Percentiles rank a stretch among this genome's conserved stretches.
Conservation (phyloP, 164 flowering plant genomes). For the Nymphaea colorata region DNA sequence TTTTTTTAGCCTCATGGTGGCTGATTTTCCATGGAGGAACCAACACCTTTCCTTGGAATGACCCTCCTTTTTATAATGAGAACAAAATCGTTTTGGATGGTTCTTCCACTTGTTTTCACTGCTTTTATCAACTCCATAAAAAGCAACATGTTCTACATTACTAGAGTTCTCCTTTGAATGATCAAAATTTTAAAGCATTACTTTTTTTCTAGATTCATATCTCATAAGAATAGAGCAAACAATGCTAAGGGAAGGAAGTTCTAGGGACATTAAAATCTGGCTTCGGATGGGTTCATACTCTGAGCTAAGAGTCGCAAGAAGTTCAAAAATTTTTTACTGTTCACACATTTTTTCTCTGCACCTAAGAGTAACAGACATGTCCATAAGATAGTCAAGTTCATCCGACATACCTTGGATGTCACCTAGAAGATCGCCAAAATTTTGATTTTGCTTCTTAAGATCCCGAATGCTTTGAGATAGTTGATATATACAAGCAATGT, state of each 20-base stretch:
- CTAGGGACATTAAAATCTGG: not conserved
- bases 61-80: not conserved
- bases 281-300: not conserved
- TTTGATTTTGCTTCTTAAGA: too few species aligned
- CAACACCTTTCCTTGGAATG: not conserved
- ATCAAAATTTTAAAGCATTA: not conserved
- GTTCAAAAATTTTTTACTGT: not conserved
- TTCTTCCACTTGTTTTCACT: not conserved
- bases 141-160: not conserved
- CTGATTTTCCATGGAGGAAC: not conserved
- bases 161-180: not conserved
- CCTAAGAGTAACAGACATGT: too few species aligned
- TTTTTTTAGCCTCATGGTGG: too few species aligned
- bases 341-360: not conserved
- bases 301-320: not conserved
- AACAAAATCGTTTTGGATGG: not conserved
- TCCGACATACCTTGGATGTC: too few species aligned
- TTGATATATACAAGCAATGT: too few species aligned
- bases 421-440: too few species aligned
- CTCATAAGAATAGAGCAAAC: not conserved
- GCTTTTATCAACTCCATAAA: not conserved
- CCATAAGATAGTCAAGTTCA: too few species aligned
- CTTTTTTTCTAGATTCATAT: not conserved
- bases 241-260: not conserved
- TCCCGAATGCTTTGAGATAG: too few species aligned